phyloP scores from a whole-genome alignment of 768 basidiomycete genomes.

The Cystofilobasidium ferigula region DNA sequence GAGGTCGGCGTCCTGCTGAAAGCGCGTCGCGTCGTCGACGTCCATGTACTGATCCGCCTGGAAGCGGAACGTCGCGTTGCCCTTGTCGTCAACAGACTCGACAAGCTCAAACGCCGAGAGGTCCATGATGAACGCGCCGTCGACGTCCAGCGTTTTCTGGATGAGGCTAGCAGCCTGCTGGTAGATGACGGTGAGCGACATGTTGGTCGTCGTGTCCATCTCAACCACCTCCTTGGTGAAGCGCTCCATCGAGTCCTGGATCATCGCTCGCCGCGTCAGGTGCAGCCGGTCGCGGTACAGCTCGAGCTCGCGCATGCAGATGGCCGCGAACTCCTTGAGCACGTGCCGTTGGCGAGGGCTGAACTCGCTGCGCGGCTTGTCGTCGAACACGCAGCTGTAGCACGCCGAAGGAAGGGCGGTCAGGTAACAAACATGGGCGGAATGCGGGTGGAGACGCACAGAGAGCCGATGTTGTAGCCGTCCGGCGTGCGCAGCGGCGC shows the following conservation, averaged over 20 bases:
- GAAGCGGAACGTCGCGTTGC: conserved; percentile 43
- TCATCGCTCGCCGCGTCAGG: conserved; percentile 74
- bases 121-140: conserved; percentile 84
- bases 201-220: conserved; percentile 48
- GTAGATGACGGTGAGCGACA: conserved; percentile 78
- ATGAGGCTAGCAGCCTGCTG: conserved; percentile 82
- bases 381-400: conserved; percentile 66
- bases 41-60: conserved; percentile 37
- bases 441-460: not conserved
- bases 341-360: conserved; percentile 80
- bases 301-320: conserved; percentile 91
- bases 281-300: conserved; percentile 93
- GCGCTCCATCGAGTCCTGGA: conserved; percentile 93
- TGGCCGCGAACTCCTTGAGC: conserved; percentile 88
- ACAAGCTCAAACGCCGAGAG: conserved; percentile 80
- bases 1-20: conserved; percentile 1
- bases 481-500: conserved; percentile 61
- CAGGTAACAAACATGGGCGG: not conserved
- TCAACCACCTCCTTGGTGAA: conserved; percentile 91
- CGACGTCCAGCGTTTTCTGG: conserved; percentile 77
- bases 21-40: not conserved
- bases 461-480: conserved; percentile 52
- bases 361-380: conserved; percentile 70
- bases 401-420: no score
- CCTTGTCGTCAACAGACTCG: conserved; percentile 48